Conservation (phyloP, 441 rosid genomes). For the Geranium incanum region DNA sequence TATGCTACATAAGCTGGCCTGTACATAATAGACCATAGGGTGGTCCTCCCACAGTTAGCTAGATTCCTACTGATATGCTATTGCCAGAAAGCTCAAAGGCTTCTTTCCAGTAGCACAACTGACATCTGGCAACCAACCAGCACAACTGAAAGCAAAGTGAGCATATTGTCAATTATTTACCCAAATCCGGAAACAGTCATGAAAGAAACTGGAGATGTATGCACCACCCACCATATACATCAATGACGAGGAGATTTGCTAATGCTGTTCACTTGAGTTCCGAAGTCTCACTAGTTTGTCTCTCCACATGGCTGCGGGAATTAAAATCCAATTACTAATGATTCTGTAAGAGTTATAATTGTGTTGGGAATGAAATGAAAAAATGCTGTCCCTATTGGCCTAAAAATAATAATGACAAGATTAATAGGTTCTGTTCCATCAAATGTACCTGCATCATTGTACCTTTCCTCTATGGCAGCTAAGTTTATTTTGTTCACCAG, state of each 20-base stretch:
- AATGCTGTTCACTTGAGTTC: slow-evolving; percentile 33
- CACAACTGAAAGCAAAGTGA: slow-evolving; percentile 1
- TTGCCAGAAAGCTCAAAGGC: background rate
- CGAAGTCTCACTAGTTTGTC: slow-evolving; percentile 56
- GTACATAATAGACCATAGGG: background rate
- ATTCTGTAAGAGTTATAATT: slow-evolving; percentile 14
- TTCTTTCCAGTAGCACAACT: background rate
- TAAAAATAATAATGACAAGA: background rate
- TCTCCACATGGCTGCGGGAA: slow-evolving; percentile 56
- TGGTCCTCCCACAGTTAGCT: background rate
- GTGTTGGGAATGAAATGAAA: background rate
- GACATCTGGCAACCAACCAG: background rate
- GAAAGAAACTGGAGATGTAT: slow-evolving; percentile 2
- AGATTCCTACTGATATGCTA: background rate
- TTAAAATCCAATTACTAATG: slow-evolving; percentile 10
- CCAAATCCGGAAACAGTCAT: slow-evolving; percentile 1
- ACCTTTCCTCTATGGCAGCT: slow-evolving; percentile 78
- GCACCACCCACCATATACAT: background rate
- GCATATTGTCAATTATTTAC: background rate
- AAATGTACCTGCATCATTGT: slow-evolving; percentile 75
- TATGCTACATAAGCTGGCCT: background rate
- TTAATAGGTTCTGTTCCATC: background rate
- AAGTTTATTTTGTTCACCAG: slow-evolving; percentile 59
- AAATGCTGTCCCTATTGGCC: background rate
- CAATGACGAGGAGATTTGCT: slow-evolving; percentile 15